Evolutionary conservation across 331 rosid genomes (phyloP).

Genomic region (Quercus phellos): DNA sequence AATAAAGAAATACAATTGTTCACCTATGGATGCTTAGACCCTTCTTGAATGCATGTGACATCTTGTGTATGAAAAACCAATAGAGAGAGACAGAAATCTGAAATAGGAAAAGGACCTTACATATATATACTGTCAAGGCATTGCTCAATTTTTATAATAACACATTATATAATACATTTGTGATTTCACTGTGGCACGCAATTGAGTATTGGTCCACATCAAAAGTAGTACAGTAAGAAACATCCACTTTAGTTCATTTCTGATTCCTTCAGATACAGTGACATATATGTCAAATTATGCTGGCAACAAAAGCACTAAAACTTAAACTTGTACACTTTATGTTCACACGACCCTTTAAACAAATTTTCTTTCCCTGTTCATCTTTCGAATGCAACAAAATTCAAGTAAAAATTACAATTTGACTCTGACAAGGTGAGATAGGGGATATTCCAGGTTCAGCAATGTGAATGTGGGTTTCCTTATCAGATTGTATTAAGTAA

Average conservation of each 20-base stretch:
- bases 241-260: not conserved
- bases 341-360: too few species aligned
- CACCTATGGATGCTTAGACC: conserved; percentile 5
- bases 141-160: not conserved
- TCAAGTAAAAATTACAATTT: not conserved
- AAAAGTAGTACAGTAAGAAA: not conserved
- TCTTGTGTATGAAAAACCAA: conserved; percentile 14
- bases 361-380: not conserved
- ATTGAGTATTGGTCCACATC: not conserved
- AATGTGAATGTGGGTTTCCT: not conserved
- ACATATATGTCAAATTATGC: not conserved
- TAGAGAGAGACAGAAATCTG: not conserved
- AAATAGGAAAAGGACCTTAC: not conserved
- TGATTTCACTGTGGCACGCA: not conserved
- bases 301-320: not conserved
- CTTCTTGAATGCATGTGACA: conserved; percentile 28
- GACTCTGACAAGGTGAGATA: not conserved
- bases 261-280: not conserved
- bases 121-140: not conserved
- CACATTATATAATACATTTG: not conserved
- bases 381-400: not conserved
- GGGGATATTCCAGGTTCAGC: too few species aligned
- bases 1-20: conserved; percentile 19
- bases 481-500: not conserved
- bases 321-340: not conserved